phyloP scores from a whole-genome alignment of 2,329 filamentous ascomycete species.

The Lasiodiplodia hormozganensis region DNA sequence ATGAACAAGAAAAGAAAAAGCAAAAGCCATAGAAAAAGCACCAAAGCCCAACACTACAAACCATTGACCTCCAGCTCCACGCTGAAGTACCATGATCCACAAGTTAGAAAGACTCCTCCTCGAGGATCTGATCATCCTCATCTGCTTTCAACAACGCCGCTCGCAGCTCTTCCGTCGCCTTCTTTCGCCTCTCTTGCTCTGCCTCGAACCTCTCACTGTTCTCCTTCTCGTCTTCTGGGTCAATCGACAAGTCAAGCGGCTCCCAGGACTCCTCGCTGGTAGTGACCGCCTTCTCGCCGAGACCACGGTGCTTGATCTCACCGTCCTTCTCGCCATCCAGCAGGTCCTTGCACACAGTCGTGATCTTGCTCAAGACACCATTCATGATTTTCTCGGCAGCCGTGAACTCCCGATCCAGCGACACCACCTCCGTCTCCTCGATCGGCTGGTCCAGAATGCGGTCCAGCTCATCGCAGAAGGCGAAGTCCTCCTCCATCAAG shows the following conservation, averaged over 20 bases:
- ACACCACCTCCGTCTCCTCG: background rate
- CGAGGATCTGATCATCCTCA: background rate
- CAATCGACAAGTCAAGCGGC: background rate
- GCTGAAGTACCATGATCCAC: no score
- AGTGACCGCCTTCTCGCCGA: background rate
- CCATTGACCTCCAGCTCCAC: no score
- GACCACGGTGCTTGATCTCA: background rate
- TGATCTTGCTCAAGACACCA: background rate
- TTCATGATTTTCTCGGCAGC: background rate
- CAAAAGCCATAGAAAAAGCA: no score
- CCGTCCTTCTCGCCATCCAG: background rate
- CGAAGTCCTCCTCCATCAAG: background rate
- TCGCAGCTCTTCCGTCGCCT: background rate
- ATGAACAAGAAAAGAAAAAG: no score
- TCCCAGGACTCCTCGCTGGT: background rate
- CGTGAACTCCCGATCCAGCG: background rate
- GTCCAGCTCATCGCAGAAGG: background rate
- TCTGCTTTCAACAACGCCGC: background rate
- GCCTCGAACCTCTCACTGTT: background rate
- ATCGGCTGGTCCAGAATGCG: background rate
- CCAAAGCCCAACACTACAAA: no score
- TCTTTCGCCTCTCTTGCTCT: background rate
- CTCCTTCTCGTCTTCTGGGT: background rate
- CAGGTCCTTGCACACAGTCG: background rate
- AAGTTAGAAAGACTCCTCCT: background rate